These are phyloP conservation scores for Plenodomus tracheiphilus DNA, from an alignment of 2,329 filamentous ascomycete genomes.

Conservation along the genomic window DNA sequence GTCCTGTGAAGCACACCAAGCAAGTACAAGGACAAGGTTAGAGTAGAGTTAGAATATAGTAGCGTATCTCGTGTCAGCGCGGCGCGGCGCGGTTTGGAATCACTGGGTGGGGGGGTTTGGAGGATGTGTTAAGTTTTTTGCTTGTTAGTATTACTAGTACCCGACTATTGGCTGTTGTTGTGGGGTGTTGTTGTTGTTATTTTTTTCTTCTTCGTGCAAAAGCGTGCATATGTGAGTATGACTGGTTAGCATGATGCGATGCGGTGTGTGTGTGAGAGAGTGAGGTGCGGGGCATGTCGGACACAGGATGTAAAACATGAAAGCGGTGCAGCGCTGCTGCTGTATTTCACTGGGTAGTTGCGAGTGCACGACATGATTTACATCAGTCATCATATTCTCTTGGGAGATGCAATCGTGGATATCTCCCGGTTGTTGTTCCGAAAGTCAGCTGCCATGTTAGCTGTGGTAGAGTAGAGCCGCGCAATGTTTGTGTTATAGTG, in stretches of 20 bases:
- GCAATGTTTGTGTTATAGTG: not conserved
- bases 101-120: not conserved
- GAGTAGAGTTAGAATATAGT: too few relatives aligned
- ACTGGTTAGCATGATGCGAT: constrained; percentile 6
- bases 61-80: too few relatives aligned
- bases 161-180: not conserved
- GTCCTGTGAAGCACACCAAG: too few relatives aligned
- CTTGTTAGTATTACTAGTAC: too few relatives aligned
- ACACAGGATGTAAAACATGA: not conserved
- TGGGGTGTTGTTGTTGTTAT: not conserved
- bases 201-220: constrained; percentile 2
- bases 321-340: not conserved
- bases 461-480: not conserved
- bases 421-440: not conserved
- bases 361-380: not conserved
- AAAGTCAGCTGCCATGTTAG: not conserved
- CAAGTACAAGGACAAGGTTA: too few relatives aligned
- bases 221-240: constrained; percentile 9
- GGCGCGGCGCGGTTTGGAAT: too few relatives aligned
- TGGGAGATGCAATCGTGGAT: not conserved
- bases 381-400: not conserved
- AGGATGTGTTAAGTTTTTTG: too few relatives aligned
- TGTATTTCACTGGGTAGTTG: not conserved
- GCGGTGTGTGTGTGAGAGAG: too few relatives aligned
- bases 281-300: not conserved